Percentiles rank a stretch among this genome's conserved stretches.
Conservation (phyloP, 768 basidiomycete species). For the Mycena latifolia region DNA sequence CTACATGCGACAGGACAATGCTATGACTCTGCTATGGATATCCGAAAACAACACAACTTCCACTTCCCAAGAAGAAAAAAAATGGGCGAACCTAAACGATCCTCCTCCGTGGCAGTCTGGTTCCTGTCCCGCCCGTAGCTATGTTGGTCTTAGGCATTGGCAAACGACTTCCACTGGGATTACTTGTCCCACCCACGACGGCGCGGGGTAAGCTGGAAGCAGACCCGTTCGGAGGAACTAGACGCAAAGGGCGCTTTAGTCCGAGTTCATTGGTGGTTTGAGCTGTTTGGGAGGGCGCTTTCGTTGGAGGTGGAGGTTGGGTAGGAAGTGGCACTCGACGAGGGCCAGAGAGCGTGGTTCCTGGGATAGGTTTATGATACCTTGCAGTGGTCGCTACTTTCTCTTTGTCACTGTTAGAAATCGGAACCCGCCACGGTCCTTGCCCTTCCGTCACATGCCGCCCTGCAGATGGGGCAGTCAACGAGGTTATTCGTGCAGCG, state of each 20-base stretch:
- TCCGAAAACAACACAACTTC: too few relatives aligned
- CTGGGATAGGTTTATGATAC: constrained; percentile 9
- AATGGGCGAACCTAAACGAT: constrained; percentile 10
- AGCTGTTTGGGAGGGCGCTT: constrained; percentile 13
- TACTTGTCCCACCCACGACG: constrained; percentile 10
- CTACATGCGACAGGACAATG: too few relatives aligned
- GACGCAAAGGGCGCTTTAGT: constrained; percentile 31
- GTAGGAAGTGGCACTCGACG: constrained; percentile 26
- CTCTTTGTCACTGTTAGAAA: constrained; percentile 24
- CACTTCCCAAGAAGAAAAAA: too few relatives aligned
- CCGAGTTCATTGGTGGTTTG: constrained; percentile 2
- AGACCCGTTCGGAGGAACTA: constrained; percentile 23
- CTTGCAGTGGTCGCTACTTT: not conserved
- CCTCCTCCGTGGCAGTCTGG: constrained; percentile 26
- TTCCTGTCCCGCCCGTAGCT: constrained; percentile 6
- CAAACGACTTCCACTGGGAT: constrained; percentile 23
- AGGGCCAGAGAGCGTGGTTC: constrained; percentile 20
- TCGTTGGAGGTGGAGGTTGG: constrained; percentile 9
- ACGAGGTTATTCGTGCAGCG: constrained; percentile 8
- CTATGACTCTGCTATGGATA: too few relatives aligned
- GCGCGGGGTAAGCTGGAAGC: constrained; percentile 26
- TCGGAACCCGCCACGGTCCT: constrained; percentile 54
- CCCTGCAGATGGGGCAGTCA: not conserved
- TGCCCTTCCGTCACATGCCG: constrained; percentile 34
- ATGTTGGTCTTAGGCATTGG: constrained; percentile 37